Base-by-base conservation (phyloP, 139 green algal species). In the Chlamydomonas sp. region DNA sequence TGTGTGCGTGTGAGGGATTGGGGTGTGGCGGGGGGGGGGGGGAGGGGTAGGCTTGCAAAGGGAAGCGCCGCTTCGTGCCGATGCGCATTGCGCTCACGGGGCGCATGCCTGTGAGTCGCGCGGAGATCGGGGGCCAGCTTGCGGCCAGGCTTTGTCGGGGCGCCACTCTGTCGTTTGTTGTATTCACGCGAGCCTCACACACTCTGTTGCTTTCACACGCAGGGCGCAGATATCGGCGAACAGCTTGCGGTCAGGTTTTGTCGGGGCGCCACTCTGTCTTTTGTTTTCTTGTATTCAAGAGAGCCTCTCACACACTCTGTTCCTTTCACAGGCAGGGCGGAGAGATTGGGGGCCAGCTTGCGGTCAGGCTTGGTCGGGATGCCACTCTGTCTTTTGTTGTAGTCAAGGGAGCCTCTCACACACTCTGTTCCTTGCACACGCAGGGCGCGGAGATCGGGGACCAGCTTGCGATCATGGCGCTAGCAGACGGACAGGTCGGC, bases 61-160 rank as follows among this genome's bases (percentile, higher is more conserved):
- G 95, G 73, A 99, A 99, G 85, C 72, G 88, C 43, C 77, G 98
- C 47, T 99, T 97, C 77, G 97, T 99, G 95, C 95, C 95, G 10
- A 79, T 95, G 75, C 87, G 95, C 33, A 83, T 99, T 6, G 84
- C 83, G 3, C 67, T 99, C 58, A 99, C 93, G 13, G 95, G 90
- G 36, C n/a, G n/a, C n/a, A n/a, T n/a, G n/a, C n/a, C n/a, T n/a
- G n/a, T n/a, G n/a, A n/a, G n/a, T n/a, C n/a, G 85, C 95, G 48
- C 77, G 83, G 49, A 24, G 35, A 48, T 78, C 96, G 22, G 72
- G 69, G 3, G 50, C 69, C 2, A 91, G 83, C 84, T n/a, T n/a
- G n/a, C n/a, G n/a, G n/a, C n/a, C n/a, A n/a, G n/a, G n/a, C n/a
- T n/a, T n/a, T n/a, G n/a, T n/a, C n/a, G n/a, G n/a, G n/a, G n/a